Evolutionary conservation across 2,329 filamentous ascomycete species (phyloP).

Genomic region (Ceratocystis diversiconidia): DNA sequence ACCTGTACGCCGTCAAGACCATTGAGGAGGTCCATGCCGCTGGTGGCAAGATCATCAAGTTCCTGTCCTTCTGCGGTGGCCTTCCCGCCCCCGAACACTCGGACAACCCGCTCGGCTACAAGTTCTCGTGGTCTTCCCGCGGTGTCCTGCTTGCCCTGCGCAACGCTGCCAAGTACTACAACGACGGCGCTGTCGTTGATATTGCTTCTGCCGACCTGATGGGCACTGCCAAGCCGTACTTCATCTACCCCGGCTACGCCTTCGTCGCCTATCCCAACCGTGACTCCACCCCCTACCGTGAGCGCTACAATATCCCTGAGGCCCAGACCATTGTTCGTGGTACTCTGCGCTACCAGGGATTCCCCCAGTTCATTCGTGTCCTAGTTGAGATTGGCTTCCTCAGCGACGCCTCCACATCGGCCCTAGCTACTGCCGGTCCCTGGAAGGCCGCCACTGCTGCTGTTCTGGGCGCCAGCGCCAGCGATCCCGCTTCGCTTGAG

Average conservation of each 20-base stretch:
- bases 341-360: constrained; percentile 75
- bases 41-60: constrained; percentile 72
- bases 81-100: constrained; percentile 57
- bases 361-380: constrained; percentile 77
- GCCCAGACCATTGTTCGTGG: constrained; percentile 73
- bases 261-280: constrained; percentile 91
- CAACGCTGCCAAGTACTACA: constrained; percentile 72
- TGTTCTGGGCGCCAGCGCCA: constrained; percentile 55
- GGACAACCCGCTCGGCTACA: constrained; percentile 85
- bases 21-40: constrained; percentile 77
- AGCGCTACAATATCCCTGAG: constrained; percentile 86
- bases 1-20: constrained; percentile 69
- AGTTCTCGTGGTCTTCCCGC: constrained; percentile 62
- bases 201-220: constrained; percentile 56
- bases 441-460: constrained; percentile 80
- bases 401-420: constrained; percentile 49
- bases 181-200: constrained; percentile 61
- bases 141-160: constrained; percentile 77
- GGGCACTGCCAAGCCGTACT: constrained; percentile 76
- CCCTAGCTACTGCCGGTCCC: constrained; percentile 50
- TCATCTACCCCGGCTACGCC: constrained; percentile 74
- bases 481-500: constrained; percentile 53
- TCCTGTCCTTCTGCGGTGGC: constrained; percentile 76
- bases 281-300: constrained; percentile 73
- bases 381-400: constrained; percentile 88